phyloP scores from a whole-genome alignment of 163 green algal species.

The Prototheca cutis region DNA sequence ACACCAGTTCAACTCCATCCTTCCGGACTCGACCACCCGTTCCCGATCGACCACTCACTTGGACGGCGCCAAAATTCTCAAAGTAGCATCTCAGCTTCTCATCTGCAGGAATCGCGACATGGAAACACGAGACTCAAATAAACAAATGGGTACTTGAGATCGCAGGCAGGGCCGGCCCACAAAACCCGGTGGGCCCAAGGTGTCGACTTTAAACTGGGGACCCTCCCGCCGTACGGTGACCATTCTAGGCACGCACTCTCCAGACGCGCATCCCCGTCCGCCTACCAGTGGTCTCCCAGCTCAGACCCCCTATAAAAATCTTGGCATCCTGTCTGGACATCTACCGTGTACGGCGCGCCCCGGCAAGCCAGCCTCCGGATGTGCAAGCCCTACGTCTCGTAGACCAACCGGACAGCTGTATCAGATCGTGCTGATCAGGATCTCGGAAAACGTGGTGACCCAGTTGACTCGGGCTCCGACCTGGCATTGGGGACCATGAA shows the following conservation, averaged over 20 bases:
- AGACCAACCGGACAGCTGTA: background rate
- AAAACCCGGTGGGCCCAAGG: no score
- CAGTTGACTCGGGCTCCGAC: background rate
- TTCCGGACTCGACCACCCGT: no score
- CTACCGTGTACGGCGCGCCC: background rate
- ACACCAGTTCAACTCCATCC: no score
- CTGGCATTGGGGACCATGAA: background rate
- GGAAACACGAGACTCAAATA: no score
- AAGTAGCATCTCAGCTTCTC: conserved; percentile 73
- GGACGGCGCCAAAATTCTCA: conserved; percentile 75
- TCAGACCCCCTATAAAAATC: conserved; percentile 90
- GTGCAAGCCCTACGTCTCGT: background rate
- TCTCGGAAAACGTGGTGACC: background rate
- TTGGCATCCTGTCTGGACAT: conserved; percentile 37
- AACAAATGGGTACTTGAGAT: no score
- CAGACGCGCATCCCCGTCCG: no score
- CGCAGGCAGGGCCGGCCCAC: no score
- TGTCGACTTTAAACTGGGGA: background rate
- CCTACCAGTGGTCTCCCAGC: conserved; percentile 1
- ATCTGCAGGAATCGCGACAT: background rate
- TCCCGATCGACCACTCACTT: no score
- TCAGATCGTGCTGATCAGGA: background rate
- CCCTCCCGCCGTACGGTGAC: no score
- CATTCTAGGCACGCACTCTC: no score
- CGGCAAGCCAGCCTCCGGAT: no score